Conservation (phyloP, 2,329 filamentous ascomycete species). For the Knufia fluminis region DNA sequence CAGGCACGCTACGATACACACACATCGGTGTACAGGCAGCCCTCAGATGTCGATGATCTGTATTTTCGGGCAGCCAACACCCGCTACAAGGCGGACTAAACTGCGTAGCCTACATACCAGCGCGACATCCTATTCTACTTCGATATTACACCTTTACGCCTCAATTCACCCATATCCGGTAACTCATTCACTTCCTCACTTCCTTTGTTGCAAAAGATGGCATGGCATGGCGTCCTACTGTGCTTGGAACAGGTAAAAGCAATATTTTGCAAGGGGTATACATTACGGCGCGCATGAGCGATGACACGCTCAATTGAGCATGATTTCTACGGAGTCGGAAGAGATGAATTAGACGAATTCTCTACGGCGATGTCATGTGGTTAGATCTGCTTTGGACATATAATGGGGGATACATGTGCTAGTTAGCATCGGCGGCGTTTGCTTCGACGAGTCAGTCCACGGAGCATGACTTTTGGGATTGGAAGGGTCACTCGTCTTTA, state of each 20-base stretch:
- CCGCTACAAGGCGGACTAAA: background rate
- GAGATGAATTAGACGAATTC: background rate
- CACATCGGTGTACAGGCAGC: background rate
- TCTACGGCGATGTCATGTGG: background rate
- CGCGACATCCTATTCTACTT: background rate
- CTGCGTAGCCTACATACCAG: background rate
- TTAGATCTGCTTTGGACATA: background rate
- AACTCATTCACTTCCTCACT: background rate
- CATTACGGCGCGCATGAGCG: background rate
- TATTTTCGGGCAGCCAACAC: too few species aligned
- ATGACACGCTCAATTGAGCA: background rate
- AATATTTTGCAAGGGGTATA: background rate
- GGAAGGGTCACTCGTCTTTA: too few species aligned
- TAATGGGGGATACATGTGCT: background rate
- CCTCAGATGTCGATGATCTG: background rate
- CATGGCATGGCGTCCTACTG: background rate
- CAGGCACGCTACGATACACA: background rate
- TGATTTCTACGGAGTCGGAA: background rate
- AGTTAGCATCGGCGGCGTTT: too few species aligned
- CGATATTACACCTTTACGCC: too few species aligned
- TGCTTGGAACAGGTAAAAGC: background rate
- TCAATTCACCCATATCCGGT: too few species aligned
- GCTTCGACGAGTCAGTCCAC: too few species aligned
- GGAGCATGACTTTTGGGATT: too few species aligned
- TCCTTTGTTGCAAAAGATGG: background rate